phyloP scores from a whole-genome alignment of 2,329 filamentous ascomycete species.

The Diplocarpon rosae region DNA sequence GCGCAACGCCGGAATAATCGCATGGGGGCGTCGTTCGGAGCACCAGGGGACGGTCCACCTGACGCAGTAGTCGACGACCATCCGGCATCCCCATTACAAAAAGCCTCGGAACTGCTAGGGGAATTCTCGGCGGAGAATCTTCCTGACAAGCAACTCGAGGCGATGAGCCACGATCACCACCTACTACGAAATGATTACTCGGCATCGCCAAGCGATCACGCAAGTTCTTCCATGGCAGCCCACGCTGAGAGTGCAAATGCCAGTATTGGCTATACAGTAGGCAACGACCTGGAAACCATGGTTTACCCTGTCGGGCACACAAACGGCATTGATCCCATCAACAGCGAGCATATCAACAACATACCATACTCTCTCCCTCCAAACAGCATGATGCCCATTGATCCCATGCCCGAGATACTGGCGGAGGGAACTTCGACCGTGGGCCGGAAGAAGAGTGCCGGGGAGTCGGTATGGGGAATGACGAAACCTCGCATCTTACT shows the following conservation, averaged over 20 bases:
- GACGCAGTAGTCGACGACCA: slow-evolving; percentile 39
- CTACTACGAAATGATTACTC: slow-evolving; percentile 23
- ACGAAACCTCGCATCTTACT: slow-evolving; percentile 72
- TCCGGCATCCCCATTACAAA: slow-evolving; percentile 55
- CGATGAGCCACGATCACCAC: slow-evolving; percentile 38
- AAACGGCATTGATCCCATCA: slow-evolving; percentile 89
- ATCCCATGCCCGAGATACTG: slow-evolving; percentile 36
- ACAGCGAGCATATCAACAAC: slow-evolving; percentile 87
- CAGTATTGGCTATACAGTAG: slow-evolving; percentile 31
- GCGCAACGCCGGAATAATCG: slow-evolving; percentile 53
- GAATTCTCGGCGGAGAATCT: slow-evolving; percentile 56
- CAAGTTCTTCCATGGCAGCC: slow-evolving; percentile 25
- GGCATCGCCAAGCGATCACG: slow-evolving; percentile 25
- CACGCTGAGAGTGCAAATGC: slow-evolving; percentile 36
- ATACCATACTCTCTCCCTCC: slow-evolving; percentile 75
- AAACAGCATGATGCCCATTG: slow-evolving; percentile 39
- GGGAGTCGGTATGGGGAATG: slow-evolving; percentile 43
- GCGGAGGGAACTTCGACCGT: slow-evolving; percentile 31
- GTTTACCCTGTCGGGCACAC: slow-evolving; percentile 88
- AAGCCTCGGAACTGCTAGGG: slow-evolving; percentile 54
- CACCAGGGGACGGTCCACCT: slow-evolving; percentile 28
- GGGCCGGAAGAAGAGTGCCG: slow-evolving; percentile 26
- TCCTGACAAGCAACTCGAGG: slow-evolving; percentile 53
- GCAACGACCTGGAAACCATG: slow-evolving; percentile 54
- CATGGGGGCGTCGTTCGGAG: slow-evolving; percentile 30